A percentile compares a stretch with the other conserved stretches of the same genome.
Conservation (phyloP, 768 basidiomycete species). For the Serendipita indica region DNA sequence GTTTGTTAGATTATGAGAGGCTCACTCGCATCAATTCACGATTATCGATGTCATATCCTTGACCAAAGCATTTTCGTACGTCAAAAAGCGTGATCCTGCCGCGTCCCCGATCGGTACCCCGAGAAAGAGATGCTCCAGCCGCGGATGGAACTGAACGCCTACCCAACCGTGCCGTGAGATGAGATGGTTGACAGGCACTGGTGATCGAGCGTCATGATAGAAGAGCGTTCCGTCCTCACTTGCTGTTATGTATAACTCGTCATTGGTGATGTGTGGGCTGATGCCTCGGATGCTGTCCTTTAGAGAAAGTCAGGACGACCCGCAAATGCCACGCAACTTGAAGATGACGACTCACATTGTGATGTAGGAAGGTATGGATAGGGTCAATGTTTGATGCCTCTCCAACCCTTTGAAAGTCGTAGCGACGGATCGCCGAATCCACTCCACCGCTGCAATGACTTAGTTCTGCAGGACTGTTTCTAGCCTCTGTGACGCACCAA, state of each 20-base stretch:
- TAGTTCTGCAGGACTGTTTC: neutral
- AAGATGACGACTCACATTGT: slow-evolving; percentile 6
- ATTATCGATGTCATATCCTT: neutral
- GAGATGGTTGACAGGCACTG: slow-evolving; percentile 11
- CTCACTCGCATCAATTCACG: slow-evolving; percentile 5
- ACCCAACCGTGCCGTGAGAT: neutral
- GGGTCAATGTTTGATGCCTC: neutral
- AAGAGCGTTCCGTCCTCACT: slow-evolving; percentile 59
- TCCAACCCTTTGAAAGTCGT: slow-evolving; percentile 9
- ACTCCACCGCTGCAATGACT: slow-evolving; percentile 2
- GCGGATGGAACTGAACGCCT: slow-evolving; percentile 51
- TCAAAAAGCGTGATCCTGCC: slow-evolving; percentile 24
- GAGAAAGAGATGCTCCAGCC: slow-evolving; percentile 53
- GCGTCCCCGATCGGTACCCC: slow-evolving; percentile 34
- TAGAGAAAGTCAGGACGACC: neutral
- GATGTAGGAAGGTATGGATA: neutral
- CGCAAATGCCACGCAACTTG: neutral
- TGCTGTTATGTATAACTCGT: slow-evolving; percentile 55
- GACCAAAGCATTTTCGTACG: slow-evolving; percentile 5
- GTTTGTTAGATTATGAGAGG: neutral
- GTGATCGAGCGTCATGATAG: slow-evolving; percentile 42
- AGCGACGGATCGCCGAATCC: slow-evolving; percentile 10
- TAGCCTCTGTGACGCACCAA: slow-evolving; percentile 34
- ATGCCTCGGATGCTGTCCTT: slow-evolving; percentile 55
- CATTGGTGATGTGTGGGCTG: slow-evolving; percentile 49